Evolutionary conservation across 2,329 filamentous ascomycete genomes (phyloP).

Genomic region (Zelopaecilomyces penicillatus): DNA sequence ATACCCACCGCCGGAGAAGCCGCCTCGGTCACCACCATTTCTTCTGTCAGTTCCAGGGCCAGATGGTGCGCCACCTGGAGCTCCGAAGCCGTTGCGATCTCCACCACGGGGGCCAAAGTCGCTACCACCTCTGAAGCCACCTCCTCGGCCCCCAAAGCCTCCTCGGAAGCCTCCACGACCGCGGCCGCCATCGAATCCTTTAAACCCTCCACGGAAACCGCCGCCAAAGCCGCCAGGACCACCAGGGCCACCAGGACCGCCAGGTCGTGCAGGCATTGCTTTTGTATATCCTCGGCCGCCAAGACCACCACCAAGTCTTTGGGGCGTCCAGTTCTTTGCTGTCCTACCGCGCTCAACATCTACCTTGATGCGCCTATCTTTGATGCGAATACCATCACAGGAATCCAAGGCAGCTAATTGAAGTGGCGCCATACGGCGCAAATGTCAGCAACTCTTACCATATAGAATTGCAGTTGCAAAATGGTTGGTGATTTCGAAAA

Average conservation of each 20-base stretch:
- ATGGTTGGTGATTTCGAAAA: constrained; percentile 3
- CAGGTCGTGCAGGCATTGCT: constrained; percentile 63
- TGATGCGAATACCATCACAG: constrained; percentile 84
- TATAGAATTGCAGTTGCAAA: constrained; percentile 14
- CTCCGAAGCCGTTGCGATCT: constrained; percentile 40
- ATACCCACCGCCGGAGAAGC: constrained; percentile 44
- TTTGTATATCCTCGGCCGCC: constrained; percentile 92
- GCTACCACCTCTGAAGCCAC: constrained; percentile 36
- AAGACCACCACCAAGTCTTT: constrained; percentile 82
- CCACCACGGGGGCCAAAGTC: constrained; percentile 28
- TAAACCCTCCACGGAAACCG: constrained; percentile 37
- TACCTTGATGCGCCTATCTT: constrained; percentile 83
- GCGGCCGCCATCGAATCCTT: constrained; percentile 33
- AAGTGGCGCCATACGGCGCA: constrained; percentile 48
- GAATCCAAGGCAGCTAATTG: constrained; percentile 78
- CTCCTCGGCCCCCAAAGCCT: constrained; percentile 41
- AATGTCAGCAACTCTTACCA: constrained; percentile 63
- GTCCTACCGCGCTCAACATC: constrained; percentile 95
- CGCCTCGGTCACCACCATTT: constrained; percentile 37
- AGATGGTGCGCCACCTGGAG: constrained; percentile 51
- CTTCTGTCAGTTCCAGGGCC: constrained; percentile 46
- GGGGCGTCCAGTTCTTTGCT: constrained; percentile 86
- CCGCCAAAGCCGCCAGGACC: constrained; percentile 39
- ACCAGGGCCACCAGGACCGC: constrained; percentile 52
- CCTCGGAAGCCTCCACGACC: constrained; percentile 38